Evolutionary conservation across 1,284 basidiomycete genomes (phyloP).

Genomic region (Cerrena zonata): DNA sequence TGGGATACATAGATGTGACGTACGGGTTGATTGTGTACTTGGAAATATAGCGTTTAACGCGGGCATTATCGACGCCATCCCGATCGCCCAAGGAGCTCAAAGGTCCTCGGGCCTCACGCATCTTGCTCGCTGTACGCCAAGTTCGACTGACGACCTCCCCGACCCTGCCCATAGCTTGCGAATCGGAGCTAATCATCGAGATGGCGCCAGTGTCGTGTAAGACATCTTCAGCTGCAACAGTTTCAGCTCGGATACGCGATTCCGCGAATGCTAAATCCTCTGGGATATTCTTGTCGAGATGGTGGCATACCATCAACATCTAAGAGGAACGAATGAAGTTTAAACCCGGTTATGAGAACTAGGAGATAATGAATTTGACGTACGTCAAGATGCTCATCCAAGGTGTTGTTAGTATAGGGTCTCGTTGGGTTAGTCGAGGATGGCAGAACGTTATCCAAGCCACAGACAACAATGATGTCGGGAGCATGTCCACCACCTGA

Average conservation of each 20-base stretch:
- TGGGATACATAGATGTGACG: conserved; percentile 84
- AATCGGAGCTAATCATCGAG: conserved; percentile 92
- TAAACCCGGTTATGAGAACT: conserved; percentile 3
- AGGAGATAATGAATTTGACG: conserved; percentile 24
- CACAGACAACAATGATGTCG: conserved; percentile 95
- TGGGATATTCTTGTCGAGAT: conserved; percentile 80
- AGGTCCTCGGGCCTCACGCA: conserved; percentile 78
- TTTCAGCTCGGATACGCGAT: conserved; percentile 94
- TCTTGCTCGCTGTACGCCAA: conserved; percentile 96
- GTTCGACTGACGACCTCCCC: conserved; percentile 91
- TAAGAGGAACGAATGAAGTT: conserved; percentile 26
- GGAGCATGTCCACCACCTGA: conserved; percentile 92
- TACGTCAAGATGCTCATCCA: conserved; percentile 96
- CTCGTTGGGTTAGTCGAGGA: conserved; percentile 96
- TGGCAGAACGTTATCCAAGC: conserved; percentile 86
- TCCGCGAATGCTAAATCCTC: conserved; percentile 97
- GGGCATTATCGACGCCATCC: conserved; percentile 75
- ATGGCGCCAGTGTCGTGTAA: conserved; percentile 93
- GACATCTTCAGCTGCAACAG: conserved; percentile 95
- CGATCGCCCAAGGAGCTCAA: conserved; percentile 56
- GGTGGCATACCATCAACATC: conserved; percentile 98
- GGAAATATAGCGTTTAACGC: conserved; percentile 94
- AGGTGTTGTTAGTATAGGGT: conserved; percentile 86
- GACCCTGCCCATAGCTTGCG: conserved; percentile 96
- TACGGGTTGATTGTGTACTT: conserved; percentile 99